Conservation (phyloP, 2,329 filamentous ascomycete species). For the Aspergillus sp. region DNA sequence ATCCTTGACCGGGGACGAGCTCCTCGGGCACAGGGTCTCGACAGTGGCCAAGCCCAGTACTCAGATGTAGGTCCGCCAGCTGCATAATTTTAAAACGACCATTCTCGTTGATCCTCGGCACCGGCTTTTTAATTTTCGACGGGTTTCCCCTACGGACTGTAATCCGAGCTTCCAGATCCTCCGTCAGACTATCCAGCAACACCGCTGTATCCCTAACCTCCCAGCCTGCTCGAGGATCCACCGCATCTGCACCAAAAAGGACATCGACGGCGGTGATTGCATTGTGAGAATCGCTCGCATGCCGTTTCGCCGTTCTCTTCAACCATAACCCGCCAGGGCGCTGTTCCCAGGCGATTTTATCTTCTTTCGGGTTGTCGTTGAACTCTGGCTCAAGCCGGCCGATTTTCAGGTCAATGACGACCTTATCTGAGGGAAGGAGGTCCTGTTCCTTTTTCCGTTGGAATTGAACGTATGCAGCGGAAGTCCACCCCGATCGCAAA, state of each 20-base stretch:
- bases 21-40: conserved; percentile 79
- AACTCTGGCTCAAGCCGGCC: conserved; percentile 68
- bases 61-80: conserved; percentile 88
- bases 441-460: conserved; percentile 85
- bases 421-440: conserved; percentile 68
- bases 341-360: conserved; percentile 71
- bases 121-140: conserved; percentile 64
- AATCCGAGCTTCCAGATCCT: conserved; percentile 69
- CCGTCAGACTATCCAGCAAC: conserved; percentile 62
- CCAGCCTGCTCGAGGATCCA: conserved; percentile 87
- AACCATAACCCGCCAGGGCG: conserved; percentile 79
- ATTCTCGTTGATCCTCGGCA: conserved; percentile 77
- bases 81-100: conserved; percentile 98
- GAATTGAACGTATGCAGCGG: conserved; percentile 77
- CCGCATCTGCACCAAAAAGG: conserved; percentile 85
- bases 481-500: conserved; percentile 70
- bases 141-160: conserved; percentile 73
- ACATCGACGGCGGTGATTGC: conserved; percentile 82
- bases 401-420: conserved; percentile 76
- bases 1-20: conserved; percentile 67
- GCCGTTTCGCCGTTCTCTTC: conserved; percentile 68
- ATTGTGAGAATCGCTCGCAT: conserved; percentile 71
- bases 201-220: conserved; percentile 72
- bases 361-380: conserved; percentile 54
- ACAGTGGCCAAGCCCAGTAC: conserved; percentile 82